Percentiles rank a stretch among this genome's conserved stretches.
phyloP scores from a whole-genome alignment of 495 filamentous ascomycete genomes.

The Oleoguttula mirabilis region DNA sequence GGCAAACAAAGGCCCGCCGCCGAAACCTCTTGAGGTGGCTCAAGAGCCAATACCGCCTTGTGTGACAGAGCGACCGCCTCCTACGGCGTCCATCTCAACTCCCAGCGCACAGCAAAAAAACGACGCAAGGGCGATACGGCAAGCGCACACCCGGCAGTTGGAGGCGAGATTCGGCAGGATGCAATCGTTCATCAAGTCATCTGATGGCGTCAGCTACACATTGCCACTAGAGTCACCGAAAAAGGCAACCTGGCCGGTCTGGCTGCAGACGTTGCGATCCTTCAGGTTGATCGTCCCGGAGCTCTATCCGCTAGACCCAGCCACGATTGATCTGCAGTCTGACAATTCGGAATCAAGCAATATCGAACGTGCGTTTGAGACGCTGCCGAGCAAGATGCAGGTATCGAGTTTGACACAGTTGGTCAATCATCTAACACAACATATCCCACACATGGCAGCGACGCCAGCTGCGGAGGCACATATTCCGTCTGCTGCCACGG shows the following conservation, averaged over 20 bases:
- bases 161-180: constrained; percentile 66
- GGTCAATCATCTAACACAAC: too few species aligned
- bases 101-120: too few species aligned
- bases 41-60: too few species aligned
- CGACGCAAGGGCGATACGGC: constrained; percentile 36
- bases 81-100: too few species aligned
- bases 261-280: constrained; percentile 50
- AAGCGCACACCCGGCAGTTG: constrained; percentile 57
- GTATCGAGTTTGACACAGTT: constrained; percentile 58
- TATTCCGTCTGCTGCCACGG: too few species aligned
- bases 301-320: constrained; percentile 60
- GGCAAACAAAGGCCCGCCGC: too few species aligned
- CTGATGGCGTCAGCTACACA: constrained; percentile 57
- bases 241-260: constrained; percentile 45
- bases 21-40: too few species aligned
- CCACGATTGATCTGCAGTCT: constrained; percentile 53
- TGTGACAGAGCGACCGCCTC: too few species aligned
- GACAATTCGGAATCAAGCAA: constrained; percentile 48
- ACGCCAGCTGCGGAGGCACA: too few species aligned
- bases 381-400: constrained; percentile 43
- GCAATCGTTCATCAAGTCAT: constrained; percentile 55
- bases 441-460: too few species aligned
- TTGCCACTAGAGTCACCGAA: constrained; percentile 61
- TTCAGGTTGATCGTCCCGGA: constrained; percentile 59
- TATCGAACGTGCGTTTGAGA: constrained; percentile 53